These are phyloP conservation scores for Achaetomium macrosporum DNA, from an alignment of 2,329 filamentous ascomycete species.

Conservation along the genomic window DNA sequence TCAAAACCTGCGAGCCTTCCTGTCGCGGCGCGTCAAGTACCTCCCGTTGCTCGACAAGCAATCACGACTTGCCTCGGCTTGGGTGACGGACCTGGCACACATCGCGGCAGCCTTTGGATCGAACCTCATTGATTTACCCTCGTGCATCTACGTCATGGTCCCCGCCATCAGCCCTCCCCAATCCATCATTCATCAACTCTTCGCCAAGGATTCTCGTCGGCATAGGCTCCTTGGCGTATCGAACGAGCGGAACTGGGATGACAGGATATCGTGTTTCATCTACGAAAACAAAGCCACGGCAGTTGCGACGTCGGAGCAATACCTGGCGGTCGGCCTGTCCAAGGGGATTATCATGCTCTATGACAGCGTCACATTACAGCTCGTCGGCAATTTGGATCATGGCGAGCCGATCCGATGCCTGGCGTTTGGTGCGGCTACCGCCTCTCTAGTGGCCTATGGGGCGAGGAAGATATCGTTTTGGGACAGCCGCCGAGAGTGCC, in stretches of 20 bases:
- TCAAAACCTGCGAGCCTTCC: background rate
- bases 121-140: slow-evolving; percentile 1
- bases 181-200: slow-evolving; percentile 4
- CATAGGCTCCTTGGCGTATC: background rate
- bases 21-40: background rate
- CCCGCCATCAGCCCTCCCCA: slow-evolving; percentile 6
- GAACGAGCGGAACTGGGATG: background rate
- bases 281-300: background rate
- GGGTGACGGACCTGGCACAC: background rate
- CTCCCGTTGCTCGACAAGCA: background rate
- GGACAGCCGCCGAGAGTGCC: background rate
- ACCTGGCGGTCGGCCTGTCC: slow-evolving; percentile 1
- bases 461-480: background rate
- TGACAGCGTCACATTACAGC: background rate
- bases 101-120: slow-evolving; percentile 2
- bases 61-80: background rate
- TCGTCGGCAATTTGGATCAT: background rate
- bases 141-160: slow-evolving; percentile 5
- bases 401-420: background rate
- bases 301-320: background rate
- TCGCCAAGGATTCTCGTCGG: background rate
- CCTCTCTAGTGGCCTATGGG: background rate
- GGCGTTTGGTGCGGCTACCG: background rate
- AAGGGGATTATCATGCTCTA: background rate
- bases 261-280: background rate